phyloP scores from a whole-genome alignment of 768 basidiomycete genomes.

The Leccinum variicolor region DNA sequence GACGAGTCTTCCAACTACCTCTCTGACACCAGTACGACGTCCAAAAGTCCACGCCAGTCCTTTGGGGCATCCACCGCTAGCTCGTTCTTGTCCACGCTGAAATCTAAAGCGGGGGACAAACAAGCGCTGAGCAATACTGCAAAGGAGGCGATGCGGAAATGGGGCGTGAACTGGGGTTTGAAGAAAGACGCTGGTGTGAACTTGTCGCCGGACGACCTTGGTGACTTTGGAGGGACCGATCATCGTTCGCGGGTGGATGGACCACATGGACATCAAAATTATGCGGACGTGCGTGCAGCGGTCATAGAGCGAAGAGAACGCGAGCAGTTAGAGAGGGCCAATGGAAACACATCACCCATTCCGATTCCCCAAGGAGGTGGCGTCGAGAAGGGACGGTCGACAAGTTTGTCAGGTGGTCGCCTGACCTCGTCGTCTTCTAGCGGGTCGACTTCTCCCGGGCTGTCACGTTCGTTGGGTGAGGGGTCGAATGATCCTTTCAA shows the following conservation, averaged over 20 bases:
- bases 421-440: conserved; percentile 22
- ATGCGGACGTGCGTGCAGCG: conserved; percentile 74
- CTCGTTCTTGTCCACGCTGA: conserved; percentile 77
- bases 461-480: conserved; percentile 36
- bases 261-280: conserved; percentile 52
- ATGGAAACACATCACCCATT: conserved; percentile 31
- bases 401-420: conserved; percentile 25
- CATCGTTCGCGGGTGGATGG: conserved; percentile 34
- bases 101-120: conserved; percentile 76
- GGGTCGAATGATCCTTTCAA: conserved; percentile 25
- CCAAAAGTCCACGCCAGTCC: conserved; percentile 42
- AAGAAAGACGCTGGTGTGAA: conserved; percentile 47
- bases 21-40: conserved; percentile 30
- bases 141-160: conserved; percentile 88
- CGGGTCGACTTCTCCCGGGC: conserved; percentile 24
- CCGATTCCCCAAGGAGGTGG: conserved; percentile 27
- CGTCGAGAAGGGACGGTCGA: conserved; percentile 24
- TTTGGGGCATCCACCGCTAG: conserved; percentile 33
- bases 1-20: conserved; percentile 29
- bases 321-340: conserved; percentile 27
- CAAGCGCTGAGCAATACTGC: conserved; percentile 82
- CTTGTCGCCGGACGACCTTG: conserved; percentile 36
- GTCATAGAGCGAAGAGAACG: conserved; percentile 63
- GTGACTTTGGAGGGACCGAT: conserved; percentile 40
- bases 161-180: conserved; percentile 73